Conservation (phyloP, 306 rosid species). For the Dicorynia guianensis region DNA sequence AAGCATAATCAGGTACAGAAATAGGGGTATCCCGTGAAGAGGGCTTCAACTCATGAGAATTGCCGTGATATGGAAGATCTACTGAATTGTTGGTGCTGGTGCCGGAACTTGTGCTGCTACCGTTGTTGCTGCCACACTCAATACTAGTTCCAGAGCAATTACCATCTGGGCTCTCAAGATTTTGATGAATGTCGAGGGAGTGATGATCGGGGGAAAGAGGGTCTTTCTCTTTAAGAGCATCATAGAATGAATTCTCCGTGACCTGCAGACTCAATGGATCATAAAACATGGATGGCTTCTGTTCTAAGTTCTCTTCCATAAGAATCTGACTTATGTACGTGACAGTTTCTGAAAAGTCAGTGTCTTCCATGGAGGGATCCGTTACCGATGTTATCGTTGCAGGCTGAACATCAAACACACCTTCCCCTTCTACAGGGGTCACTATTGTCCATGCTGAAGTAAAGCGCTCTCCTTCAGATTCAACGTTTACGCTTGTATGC, state of each 20-base stretch:
- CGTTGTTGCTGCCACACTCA: background rate
- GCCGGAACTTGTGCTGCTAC: constrained; percentile 13
- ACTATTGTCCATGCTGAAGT: background rate
- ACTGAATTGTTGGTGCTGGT: constrained; percentile 17
- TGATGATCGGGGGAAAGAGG: constrained; percentile 55
- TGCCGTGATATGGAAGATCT: constrained; percentile 22
- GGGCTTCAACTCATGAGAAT: constrained; percentile 46
- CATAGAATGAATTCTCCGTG: constrained; percentile 66
- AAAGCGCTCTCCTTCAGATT: background rate
- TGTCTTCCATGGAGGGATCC: constrained; percentile 46
- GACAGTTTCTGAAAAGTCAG: constrained; percentile 52
- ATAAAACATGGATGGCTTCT: constrained; percentile 56
- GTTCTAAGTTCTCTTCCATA: constrained; percentile 76
- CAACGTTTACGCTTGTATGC: background rate
- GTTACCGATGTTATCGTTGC: background rate
- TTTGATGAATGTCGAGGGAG: constrained; percentile 38
- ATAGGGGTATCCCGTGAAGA: constrained; percentile 42
- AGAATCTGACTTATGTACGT: constrained; percentile 58
- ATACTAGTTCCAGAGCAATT: constrained; percentile 8
- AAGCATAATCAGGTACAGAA: constrained; percentile 34
- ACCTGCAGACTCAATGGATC: constrained; percentile 64
- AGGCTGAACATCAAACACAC: background rate
- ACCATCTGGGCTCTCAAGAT: constrained; percentile 29
- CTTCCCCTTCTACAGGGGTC: constrained; percentile 7
- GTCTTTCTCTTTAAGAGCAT: constrained; percentile 51